Evolutionary conservation across 2,329 filamentous ascomycete genomes (phyloP), one percentile per base, ranked within the genome.

Genomic region (Ustilaginoidea virens): DNA sequence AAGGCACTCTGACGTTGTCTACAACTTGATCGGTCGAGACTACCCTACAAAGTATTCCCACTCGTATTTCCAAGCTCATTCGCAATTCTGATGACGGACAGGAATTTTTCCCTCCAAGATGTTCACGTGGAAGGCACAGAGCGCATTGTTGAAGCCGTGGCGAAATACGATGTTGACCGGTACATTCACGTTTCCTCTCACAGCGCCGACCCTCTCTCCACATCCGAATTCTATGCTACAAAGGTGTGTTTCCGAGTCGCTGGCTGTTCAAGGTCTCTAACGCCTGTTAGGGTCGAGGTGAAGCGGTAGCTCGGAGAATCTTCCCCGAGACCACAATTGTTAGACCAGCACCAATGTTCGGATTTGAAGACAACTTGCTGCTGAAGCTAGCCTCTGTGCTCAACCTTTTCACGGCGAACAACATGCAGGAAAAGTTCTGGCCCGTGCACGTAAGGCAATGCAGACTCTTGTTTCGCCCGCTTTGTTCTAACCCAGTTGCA

Each of bases 271-370:
- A n/a, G 16, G 10, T 10, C 5, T 19, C 30, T 35, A 11, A 35
- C 28, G 15, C 4, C 22, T 7, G 5, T 10, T 36, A 79, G 79
- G 86, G 66, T 35, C 70, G 66, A 47, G 80, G 80, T 41, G 90
- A 98, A 61, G 64, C 78, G 49, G 70, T 92, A 27, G 90, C 76
- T 25, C 77, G 87, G 37, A 73, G 69, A 44, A 86, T 96, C 50
- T 98, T 85, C 63, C 90, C 90, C 16, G 90, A 98, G 60, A 92
- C 90, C 12, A 98, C 90, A 25, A 85, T 98, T 43, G 90, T 98
- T 39, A 75, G 90, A 38, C 90, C 90, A 25, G 81, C 87, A 9
- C 90, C 86, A 30, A 70, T 93, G 55, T 98, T 92, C 49, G 90
- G 90, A 20, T 92, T 85, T 48, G 90, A 98, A 57, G 90, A 98